Base-by-base conservation (phyloP, 2,329 filamentous ascomycete genomes). In the Talaromyces sp. region DNA sequence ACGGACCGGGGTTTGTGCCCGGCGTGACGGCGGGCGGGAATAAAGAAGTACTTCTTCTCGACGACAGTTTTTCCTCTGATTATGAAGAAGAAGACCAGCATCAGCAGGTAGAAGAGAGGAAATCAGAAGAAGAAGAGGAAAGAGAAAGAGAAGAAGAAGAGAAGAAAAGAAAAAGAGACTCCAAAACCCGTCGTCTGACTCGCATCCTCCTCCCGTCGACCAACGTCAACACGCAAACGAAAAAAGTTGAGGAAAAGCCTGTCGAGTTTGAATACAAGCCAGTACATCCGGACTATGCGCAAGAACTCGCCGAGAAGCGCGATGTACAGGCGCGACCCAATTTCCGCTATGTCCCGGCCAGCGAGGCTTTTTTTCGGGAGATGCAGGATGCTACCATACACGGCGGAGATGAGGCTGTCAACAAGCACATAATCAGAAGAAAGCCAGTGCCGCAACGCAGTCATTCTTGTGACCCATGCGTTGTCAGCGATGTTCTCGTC, bases 241-340 rank as follows among this genome's bases (percentile, higher is more conserved):
- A 52, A 56, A 61, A 64, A 49, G 47, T 27, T 11, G 25, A 8
- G 7, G 52, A 60, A 36, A 62, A 62, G 42, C 60, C 58, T 19
- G 53, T 64, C 1, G 71, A 71, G 2, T 76, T 76, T 55, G 67
- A 71, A 8, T 76, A 76, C 56, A 71, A 68, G 52, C 74, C 73
- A 3, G 69, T 76, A 19, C 65, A 62, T 0, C 68, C 68, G 39
- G 68, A 75, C 54, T 76, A 76, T 54, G 59, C 67, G 0, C 61
- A 66, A 3, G 70, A 75, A 58, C 66, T 73, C 2, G 67, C 68
- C 1, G 68, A 72, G 42, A 68, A 63, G 1, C 56, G 62, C 1
- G 58, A 57, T 3, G 59, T 63, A 2, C 59, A 57, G 7, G 56
- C 57, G 5, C 65, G 62, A 13, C 65, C 68, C 39, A 66, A 68